Evolutionary conservation across 768 basidiomycete species (phyloP).

Genomic region (Sistotremastrum suecicum): DNA sequence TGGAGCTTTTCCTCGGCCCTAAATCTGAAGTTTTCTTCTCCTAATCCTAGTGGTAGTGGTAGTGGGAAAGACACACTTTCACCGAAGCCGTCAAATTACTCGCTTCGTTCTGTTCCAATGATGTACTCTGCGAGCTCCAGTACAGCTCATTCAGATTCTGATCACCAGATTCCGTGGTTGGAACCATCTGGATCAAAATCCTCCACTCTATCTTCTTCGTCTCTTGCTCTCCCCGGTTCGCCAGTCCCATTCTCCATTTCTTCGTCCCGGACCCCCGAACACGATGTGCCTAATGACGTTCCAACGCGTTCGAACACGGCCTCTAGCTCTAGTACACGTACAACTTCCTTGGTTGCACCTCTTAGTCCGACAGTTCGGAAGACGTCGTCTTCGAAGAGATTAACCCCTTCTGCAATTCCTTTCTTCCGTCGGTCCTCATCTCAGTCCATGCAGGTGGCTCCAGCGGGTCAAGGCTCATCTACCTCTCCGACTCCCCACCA

Average conservation of each 20-base stretch:
- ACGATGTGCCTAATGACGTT: slow-evolving; percentile 43
- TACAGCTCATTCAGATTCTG: slow-evolving; percentile 45
- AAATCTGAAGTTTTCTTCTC: slow-evolving; percentile 47
- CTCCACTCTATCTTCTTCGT: slow-evolving; percentile 37
- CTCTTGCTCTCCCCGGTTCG: slow-evolving; percentile 13
- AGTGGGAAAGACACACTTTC: too few relatives aligned
- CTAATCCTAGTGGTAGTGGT: not conserved
- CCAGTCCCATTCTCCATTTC: slow-evolving; percentile 15
- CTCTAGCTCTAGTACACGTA: slow-evolving; percentile 59
- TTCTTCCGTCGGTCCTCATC: slow-evolving; percentile 90
- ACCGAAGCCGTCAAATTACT: slow-evolving; percentile 17
- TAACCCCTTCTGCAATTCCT: slow-evolving; percentile 86
- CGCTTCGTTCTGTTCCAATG: slow-evolving; percentile 44
- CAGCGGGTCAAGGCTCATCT: slow-evolving; percentile 13
- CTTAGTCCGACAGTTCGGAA: slow-evolving; percentile 65
- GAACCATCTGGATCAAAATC: slow-evolving; percentile 24
- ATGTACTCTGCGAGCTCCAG: slow-evolving; percentile 26
- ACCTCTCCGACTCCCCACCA: slow-evolving; percentile 32
- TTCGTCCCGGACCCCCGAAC: slow-evolving; percentile 28
- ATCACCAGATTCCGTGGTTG: slow-evolving; percentile 41
- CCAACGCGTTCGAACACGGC: slow-evolving; percentile 61
- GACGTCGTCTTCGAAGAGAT: slow-evolving; percentile 54
- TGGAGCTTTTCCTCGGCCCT: slow-evolving; percentile 89
- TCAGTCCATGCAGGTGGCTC: slow-evolving; percentile 64
- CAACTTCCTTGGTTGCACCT: slow-evolving; percentile 42